Evolutionary conservation across 225 moss, liverwort and hornwort genomes (phyloP).

Genomic region (Straminergon stramineum): DNA sequence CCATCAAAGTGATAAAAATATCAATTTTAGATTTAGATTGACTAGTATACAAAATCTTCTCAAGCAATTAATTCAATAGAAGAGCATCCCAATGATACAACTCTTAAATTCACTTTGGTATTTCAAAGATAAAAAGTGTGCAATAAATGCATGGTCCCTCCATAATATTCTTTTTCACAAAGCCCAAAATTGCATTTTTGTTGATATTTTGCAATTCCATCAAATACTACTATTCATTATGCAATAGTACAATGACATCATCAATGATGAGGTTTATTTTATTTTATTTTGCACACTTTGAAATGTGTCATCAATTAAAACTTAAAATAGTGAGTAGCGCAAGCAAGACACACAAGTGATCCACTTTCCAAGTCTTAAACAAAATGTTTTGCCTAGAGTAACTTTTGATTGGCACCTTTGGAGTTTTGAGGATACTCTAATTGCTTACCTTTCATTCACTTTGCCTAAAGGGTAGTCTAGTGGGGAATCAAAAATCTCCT

Average conservation of each 20-base stretch:
- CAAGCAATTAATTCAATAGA: neutral
- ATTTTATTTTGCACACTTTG: neutral
- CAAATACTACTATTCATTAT: neutral
- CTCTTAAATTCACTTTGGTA: rapidly evolving
- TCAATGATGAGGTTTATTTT: neutral
- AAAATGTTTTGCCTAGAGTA: neutral
- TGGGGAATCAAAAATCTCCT: neutral
- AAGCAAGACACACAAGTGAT: neutral
- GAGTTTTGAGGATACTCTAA: neutral
- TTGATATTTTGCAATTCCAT: rapidly evolving
- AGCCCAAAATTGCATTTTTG: neutral
- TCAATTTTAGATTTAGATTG: neutral
- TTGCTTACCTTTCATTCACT: neutral
- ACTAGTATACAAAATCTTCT: rapidly evolving
- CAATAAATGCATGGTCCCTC: rapidly evolving
- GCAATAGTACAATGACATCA: neutral
- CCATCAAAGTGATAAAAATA: too few relatives aligned
- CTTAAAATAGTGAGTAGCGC: neutral
- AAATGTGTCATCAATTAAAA: neutral
- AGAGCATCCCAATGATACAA: neutral
- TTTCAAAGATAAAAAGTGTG: rapidly evolving
- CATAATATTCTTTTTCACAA: rapidly evolving
- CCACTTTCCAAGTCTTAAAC: neutral
- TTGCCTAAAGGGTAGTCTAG: rapidly evolving
- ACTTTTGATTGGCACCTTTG: neutral